Conservation (phyloP, 176 grass and related monocot genomes). For the Guadua angustifolia region DNA sequence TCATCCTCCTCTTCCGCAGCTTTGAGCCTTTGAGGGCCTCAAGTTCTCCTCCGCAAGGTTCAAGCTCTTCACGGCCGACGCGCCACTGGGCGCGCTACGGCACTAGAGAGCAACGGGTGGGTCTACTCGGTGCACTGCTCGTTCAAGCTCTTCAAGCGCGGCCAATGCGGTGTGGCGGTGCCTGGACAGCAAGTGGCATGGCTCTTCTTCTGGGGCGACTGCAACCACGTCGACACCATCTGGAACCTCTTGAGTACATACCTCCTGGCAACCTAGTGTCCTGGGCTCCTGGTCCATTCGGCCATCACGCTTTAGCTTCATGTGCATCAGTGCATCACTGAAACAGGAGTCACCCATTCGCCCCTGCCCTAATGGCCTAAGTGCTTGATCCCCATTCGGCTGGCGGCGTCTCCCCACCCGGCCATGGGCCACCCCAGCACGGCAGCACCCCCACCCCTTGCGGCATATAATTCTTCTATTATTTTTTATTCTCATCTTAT, state of each 20-base stretch:
- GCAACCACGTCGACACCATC: constrained; percentile 97
- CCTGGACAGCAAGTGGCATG: constrained; percentile 89
- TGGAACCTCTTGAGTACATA: constrained; percentile 59
- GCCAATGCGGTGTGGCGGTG: constrained; percentile 73
- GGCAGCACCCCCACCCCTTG: too few relatives aligned
- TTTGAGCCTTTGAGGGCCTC: constrained; percentile 88
- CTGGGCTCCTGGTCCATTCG: too few relatives aligned
- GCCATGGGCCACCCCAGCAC: too few relatives aligned
- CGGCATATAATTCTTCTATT: constrained; percentile 25
- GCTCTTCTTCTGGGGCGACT: constrained; percentile 99
- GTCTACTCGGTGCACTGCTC: constrained; percentile 97
- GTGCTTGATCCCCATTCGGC: too few relatives aligned
- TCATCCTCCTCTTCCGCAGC: constrained; percentile 92
- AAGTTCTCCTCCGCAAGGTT: constrained; percentile 85
- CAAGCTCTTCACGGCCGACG: constrained; percentile 58
- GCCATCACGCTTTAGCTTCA: too few relatives aligned
- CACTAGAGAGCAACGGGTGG: constrained; percentile 99
- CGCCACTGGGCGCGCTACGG: constrained; percentile 66
- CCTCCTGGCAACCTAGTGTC: too few relatives aligned
- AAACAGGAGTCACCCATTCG: too few relatives aligned
- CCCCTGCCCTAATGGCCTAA: too few relatives aligned
- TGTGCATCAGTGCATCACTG: too few relatives aligned
- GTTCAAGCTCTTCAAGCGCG: constrained; percentile 70
- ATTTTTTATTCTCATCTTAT: constrained; percentile 38
- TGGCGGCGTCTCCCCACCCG: too few relatives aligned